A percentile compares a stretch with the other conserved stretches of the same genome.
These are phyloP conservation scores for Brasenia schreberi DNA, from an alignment of 164 flowering plant genomes.

Conservation along the genomic window DNA sequence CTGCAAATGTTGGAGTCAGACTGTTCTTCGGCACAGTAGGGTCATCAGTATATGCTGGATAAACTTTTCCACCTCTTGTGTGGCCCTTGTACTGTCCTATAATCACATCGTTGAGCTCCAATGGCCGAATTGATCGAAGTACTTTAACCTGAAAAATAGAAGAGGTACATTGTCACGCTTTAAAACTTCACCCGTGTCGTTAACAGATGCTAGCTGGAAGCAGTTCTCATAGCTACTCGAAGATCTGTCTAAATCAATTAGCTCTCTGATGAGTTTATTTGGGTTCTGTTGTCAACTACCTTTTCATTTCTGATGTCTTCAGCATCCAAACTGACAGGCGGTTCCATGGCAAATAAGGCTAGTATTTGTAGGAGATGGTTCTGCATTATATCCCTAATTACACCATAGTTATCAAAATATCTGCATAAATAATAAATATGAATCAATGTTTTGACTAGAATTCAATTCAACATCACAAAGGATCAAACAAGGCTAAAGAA, in stretches of 20 bases:
- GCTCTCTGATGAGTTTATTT: background rate
- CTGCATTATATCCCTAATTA: slow-evolving; percentile 88
- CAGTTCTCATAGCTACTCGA: background rate
- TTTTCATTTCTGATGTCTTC: slow-evolving; percentile 90
- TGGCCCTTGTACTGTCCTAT: slow-evolving; percentile 72
- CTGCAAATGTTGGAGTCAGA: slow-evolving; percentile 73
- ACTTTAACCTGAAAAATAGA: slow-evolving; percentile 54
- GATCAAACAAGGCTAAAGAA: background rate
- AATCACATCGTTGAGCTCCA: slow-evolving; percentile 47
- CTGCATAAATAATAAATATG: slow-evolving; percentile 16
- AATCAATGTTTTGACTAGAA: background rate
- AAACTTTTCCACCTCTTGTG: slow-evolving; percentile 33
- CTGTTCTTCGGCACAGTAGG: slow-evolving; percentile 56
- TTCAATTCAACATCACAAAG: background rate
- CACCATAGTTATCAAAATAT: slow-evolving; percentile 72
- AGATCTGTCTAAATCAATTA: background rate
- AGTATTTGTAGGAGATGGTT: slow-evolving; percentile 83
- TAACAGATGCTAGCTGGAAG: no score
- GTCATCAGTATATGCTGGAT: slow-evolving; percentile 60
- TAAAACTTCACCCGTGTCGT: no score
- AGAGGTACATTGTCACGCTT: background rate
- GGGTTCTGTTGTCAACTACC: slow-evolving; percentile 24
- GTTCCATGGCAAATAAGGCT: slow-evolving; percentile 88
- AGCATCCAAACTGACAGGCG: slow-evolving; percentile 87
- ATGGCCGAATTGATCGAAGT: slow-evolving; percentile 55